Conservation (phyloP, 2,329 filamentous ascomycete species). For the Neonectria coccinea region DNA sequence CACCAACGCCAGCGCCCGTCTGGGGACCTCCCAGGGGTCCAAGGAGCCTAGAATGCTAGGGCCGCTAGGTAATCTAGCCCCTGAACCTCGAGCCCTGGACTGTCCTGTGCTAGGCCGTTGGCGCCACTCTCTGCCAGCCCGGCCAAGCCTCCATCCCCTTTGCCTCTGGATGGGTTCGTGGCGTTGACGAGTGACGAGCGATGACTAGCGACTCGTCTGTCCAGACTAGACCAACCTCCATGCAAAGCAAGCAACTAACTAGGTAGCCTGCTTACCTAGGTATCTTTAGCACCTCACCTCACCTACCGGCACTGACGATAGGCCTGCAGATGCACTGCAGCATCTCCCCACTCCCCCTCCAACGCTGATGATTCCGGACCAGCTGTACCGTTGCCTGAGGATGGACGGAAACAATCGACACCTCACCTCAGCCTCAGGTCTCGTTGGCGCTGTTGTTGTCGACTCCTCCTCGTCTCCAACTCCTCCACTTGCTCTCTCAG, state of each 20-base stretch:
- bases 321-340: background rate
- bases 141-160: conserved; percentile 13
- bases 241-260: background rate
- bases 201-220: conserved; percentile 3
- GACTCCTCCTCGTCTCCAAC: conserved; percentile 1
- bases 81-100: conserved; percentile 17
- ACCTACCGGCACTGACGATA: background rate
- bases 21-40: conserved; percentile 5
- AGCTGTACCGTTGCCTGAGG: background rate
- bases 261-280: background rate
- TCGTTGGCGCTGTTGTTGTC: conserved; percentile 5
- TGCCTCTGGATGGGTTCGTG: conserved; percentile 16
- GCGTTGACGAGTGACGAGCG: conserved; percentile 22
- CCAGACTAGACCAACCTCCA: background rate
- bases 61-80: conserved; percentile 26
- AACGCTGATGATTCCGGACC: background rate
- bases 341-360: background rate
- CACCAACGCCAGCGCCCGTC: conserved; percentile 9
- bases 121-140: conserved; percentile 9
- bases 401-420: background rate
- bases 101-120: conserved; percentile 24
- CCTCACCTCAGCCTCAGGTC: background rate
- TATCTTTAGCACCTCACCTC: too few relatives aligned
- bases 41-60: conserved; percentile 12
- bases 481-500: background rate